These are phyloP conservation scores for Scytalidium sp. DNA, from an alignment of 2,329 filamentous ascomycete species.

Conservation along the genomic window DNA sequence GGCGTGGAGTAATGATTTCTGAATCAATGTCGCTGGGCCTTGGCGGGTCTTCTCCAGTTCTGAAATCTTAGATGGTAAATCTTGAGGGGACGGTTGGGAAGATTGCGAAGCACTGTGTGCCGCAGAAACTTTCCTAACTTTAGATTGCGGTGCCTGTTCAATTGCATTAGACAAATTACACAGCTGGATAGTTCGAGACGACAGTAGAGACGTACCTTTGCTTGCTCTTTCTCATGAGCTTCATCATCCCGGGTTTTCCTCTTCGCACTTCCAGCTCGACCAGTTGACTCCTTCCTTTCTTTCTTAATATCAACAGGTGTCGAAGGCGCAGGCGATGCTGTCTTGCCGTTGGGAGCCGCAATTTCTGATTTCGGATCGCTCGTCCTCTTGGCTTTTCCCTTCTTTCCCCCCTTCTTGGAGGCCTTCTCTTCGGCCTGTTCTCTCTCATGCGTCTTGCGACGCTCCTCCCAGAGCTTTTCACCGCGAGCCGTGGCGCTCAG, in stretches of 20 bases:
- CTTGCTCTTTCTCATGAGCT: constrained; percentile 45
- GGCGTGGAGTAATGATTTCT: constrained; percentile 65
- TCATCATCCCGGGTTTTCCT: constrained; percentile 53
- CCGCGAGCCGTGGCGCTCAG: constrained; percentile 75
- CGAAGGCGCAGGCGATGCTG: constrained; percentile 19
- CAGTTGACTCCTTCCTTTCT: constrained; percentile 38
- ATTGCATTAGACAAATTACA: background rate
- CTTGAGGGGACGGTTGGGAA: constrained; percentile 23
- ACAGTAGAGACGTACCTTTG: constrained; percentile 43
- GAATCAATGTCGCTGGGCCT: constrained; percentile 66
- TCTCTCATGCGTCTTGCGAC: constrained; percentile 55
- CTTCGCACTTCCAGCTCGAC: constrained; percentile 43
- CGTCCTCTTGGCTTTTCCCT: constrained; percentile 54
- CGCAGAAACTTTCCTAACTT: constrained; percentile 55
- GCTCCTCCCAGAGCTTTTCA: constrained; percentile 81
- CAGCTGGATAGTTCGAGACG: too few species aligned
- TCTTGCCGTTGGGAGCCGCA: constrained; percentile 33
- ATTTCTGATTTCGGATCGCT: constrained; percentile 57
- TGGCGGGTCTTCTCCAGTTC: constrained; percentile 63
- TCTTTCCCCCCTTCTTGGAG: constrained; percentile 50
- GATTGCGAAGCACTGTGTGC: constrained; percentile 32
- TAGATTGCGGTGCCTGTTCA: constrained; percentile 38
- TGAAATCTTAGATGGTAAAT: constrained; percentile 47
- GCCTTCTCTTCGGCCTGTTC: constrained; percentile 52
- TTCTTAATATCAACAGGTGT: constrained; percentile 31